phyloP scores from a whole-genome alignment of 1,139 yeast genomes.

The Hyphopichia wangnamkhiaoensis region DNA sequence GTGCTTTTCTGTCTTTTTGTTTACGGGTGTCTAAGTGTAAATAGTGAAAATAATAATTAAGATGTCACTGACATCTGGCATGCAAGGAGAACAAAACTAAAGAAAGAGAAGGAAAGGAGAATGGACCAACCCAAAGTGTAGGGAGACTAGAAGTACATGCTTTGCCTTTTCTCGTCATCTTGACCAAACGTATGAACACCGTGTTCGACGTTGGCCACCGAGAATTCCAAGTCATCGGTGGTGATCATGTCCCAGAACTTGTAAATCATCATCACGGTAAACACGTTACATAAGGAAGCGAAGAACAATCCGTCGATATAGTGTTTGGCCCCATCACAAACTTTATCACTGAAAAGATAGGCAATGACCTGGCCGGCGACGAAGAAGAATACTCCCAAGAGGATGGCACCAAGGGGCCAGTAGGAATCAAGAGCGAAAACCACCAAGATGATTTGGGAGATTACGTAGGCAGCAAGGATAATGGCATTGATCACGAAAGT shows the following conservation, averaged over 20 bases:
- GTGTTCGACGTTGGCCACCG: slow-evolving; percentile 57
- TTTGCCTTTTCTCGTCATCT: slow-evolving; percentile 39
- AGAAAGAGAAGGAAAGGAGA: background rate
- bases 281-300: slow-evolving; percentile 76
- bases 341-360: slow-evolving; percentile 63
- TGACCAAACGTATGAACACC: slow-evolving; percentile 33
- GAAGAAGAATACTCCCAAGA: slow-evolving; percentile 71
- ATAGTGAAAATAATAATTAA: too few species aligned
- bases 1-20: too few species aligned
- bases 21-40: too few species aligned
- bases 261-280: slow-evolving; percentile 90
- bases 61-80: too few species aligned
- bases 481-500: slow-evolving; percentile 71
- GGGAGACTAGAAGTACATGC: slow-evolving; percentile 13
- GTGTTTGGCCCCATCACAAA: slow-evolving; percentile 76
- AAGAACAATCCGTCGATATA: slow-evolving; percentile 89
- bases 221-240: slow-evolving; percentile 91
- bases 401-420: slow-evolving; percentile 88
- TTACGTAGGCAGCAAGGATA: slow-evolving; percentile 59
- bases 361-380: slow-evolving; percentile 75
- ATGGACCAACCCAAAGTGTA: too few species aligned
- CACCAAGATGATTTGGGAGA: slow-evolving; percentile 73
- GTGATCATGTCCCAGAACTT: slow-evolving; percentile 97
- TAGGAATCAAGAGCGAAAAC: slow-evolving; percentile 66
- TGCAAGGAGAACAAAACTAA: background rate